Base-by-base conservation (phyloP, 108 stramenopile genomes). In the Fistulifera solaris region DNA sequence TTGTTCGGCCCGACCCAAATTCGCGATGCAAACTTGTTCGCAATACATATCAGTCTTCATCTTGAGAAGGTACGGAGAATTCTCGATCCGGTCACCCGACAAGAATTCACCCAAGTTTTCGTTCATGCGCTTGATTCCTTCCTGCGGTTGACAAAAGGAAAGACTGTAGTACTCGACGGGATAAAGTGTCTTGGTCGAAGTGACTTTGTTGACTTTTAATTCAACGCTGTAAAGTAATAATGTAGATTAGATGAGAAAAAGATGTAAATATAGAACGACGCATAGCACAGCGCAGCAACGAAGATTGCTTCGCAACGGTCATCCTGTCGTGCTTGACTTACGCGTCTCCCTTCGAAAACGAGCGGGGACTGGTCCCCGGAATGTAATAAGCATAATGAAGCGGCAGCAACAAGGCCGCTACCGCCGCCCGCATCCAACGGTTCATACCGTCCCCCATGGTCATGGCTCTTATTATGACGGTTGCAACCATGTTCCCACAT, bases 71-170 rank as follows among this genome's bases (percentile, higher is more conserved):
- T 97, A 99, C 48, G 96, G 93, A 18, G 95, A 96, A 56, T 85
- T 91, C 63, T 98, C 91, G 62, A 98, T 98, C 49, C 94, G 85
- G 59, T 98, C 95, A 15, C 99, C 98, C 19, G 83, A 69, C 40
- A 99, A 76, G 67, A 97, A 96, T 71, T 98, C 98, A 2, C 99
- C 99, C 31, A 99, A 93, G 68, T 98, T 98, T 74, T 99, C 97
- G 56, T 83, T 74, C 63, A 86, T 83, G 70, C 73, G 73, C 50
- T 76, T 73, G 16, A 81, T 74, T 15, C 93, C 91, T 11, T 72
- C 85, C 0, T 67, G 74, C 27, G 99, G 96, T 24, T 65, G 61
- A 76, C 99, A 99, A 74, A 92, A 97, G 31, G 96, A 95, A 42
- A 96, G 67, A 43, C 63, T 60, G 76, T 99, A 99, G 86, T 95